Conservation (phyloP, 2,329 filamentous ascomycete genomes). For the Fonsecaea nubica region DNA sequence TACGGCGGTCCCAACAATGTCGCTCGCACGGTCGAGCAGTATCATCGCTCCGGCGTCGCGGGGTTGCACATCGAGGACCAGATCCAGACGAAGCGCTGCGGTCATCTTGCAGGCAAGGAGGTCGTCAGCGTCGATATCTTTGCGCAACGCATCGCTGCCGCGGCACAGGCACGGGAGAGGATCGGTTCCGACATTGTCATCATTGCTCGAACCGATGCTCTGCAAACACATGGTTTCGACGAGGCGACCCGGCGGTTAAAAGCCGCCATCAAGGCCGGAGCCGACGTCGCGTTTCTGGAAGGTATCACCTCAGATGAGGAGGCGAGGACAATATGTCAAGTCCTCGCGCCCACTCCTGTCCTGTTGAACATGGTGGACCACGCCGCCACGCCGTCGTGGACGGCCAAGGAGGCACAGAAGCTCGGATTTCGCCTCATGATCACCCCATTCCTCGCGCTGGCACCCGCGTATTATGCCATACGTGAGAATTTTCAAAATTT, state of each 20-base stretch:
- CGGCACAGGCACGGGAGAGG: slow-evolving; percentile 48
- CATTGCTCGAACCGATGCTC: slow-evolving; percentile 52
- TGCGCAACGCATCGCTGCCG: slow-evolving; percentile 47
- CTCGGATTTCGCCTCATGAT: slow-evolving; percentile 54
- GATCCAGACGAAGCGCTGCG: slow-evolving; percentile 40
- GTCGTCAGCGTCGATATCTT: slow-evolving; percentile 47
- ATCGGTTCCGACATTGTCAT: slow-evolving; percentile 50
- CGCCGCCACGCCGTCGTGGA: slow-evolving; percentile 49
- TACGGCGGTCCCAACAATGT: slow-evolving; percentile 60
- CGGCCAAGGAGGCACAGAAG: slow-evolving; percentile 47
- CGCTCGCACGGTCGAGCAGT: slow-evolving; percentile 57
- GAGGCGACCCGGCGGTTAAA: slow-evolving; percentile 47
- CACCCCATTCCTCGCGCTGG: slow-evolving; percentile 43
- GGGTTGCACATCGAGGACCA: slow-evolving; percentile 65
- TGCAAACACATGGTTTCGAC: slow-evolving; percentile 47
- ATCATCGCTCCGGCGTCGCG: slow-evolving; percentile 61
- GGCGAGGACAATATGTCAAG: slow-evolving; percentile 44
- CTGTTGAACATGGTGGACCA: slow-evolving; percentile 55
- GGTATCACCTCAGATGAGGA: slow-evolving; percentile 49
- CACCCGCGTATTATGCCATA: slow-evolving; percentile 46
- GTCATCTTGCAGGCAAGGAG: slow-evolving; percentile 50
- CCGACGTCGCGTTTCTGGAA: slow-evolving; percentile 52
- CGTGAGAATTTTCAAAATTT: slow-evolving; percentile 46
- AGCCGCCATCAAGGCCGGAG: slow-evolving; percentile 48
- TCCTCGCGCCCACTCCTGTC: slow-evolving; percentile 49